Evolutionary conservation across 2,329 filamentous ascomycete genomes (phyloP).

Genomic region (Fusarium nelsonii): DNA sequence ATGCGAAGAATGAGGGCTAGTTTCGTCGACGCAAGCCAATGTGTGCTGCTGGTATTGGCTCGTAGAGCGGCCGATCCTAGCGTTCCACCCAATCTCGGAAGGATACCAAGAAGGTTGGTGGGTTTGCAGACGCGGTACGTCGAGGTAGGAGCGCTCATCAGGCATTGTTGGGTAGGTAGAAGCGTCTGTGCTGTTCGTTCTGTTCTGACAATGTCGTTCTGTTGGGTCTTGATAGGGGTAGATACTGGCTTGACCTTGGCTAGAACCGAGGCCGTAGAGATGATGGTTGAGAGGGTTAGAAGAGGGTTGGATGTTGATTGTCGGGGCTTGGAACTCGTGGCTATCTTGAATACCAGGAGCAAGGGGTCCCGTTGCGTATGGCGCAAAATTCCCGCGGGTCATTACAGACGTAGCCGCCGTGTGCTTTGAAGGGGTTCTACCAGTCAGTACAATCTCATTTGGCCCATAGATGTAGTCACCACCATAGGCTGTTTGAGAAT

Average conservation of each 20-base stretch:
- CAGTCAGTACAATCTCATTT: conserved; percentile 24
- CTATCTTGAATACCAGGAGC: conserved; percentile 4
- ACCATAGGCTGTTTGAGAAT: conserved; percentile 1
- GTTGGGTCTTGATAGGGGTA: conserved; percentile 10
- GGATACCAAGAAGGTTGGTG: conserved; percentile 28
- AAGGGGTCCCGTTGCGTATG: neutral
- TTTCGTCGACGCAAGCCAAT: conserved; percentile 2
- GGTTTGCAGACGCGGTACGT: conserved; percentile 13
- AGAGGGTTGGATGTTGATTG: conserved; percentile 6
- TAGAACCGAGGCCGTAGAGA: neutral
- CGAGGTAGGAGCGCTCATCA: neutral
- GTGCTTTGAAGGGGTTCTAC: conserved; percentile 8
- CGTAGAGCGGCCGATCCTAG: conserved; percentile 24
- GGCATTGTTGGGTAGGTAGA: neutral
- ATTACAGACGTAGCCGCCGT: conserved; percentile 2
- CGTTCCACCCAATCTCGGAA: conserved; percentile 21
- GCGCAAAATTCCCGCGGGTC: neutral
- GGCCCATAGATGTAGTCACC: conserved; percentile 8
- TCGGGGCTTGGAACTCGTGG: neutral
- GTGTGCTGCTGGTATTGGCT: conserved; percentile 27
- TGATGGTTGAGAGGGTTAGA: neutral
- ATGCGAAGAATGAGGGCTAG: neutral
- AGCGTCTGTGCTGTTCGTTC: conserved; percentile 3
- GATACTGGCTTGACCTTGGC: conserved; percentile 6
- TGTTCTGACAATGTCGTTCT: conserved; percentile 1